phyloP scores from a whole-genome alignment of 768 basidiomycete genomes.

The Calocybe cyanea region DNA sequence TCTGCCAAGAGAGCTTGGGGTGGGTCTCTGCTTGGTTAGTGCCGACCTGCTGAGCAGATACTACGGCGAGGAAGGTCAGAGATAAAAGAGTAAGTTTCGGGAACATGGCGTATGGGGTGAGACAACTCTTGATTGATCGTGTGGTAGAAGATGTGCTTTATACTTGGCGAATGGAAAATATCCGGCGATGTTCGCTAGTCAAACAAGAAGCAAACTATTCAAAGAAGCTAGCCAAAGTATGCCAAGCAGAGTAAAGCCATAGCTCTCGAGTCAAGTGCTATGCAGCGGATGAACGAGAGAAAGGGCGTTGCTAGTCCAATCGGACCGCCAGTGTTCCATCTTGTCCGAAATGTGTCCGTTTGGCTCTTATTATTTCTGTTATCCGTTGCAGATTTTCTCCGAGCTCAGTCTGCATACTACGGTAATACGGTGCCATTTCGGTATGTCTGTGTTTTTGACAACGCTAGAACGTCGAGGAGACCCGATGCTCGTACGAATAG shows the following conservation, averaged over 20 bases:
- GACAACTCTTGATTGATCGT: not conserved
- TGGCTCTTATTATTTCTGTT: not conserved
- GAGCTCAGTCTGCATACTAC: not conserved
- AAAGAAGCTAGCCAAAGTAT: not conserved
- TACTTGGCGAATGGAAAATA: constrained; percentile 3
- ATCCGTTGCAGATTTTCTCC: not conserved
- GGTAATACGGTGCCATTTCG: not conserved
- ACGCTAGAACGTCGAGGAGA: not conserved
- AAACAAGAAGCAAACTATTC: not conserved
- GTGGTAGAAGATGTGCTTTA: constrained; percentile 1
- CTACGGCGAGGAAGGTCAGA: constrained; percentile 28
- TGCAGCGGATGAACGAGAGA: not conserved
- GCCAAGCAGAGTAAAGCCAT: not conserved
- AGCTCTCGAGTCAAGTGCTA: not conserved
- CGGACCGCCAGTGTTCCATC: not conserved
- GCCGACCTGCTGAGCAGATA: constrained; percentile 16
- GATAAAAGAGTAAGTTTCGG: constrained; percentile 21
- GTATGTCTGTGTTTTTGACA: not conserved
- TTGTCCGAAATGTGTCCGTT: constrained; percentile 7
- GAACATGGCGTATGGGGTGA: constrained; percentile 16
- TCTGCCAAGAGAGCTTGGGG: constrained; percentile 38
- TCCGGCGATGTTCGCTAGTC: not conserved
- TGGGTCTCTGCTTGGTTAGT: constrained; percentile 39
- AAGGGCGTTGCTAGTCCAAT: not conserved
- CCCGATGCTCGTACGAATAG: not conserved